A percentile compares a stretch with the other conserved stretches of the same genome.
phyloP scores from a whole-genome alignment of 345 rosid genomes.

The Litchi chinensis region DNA sequence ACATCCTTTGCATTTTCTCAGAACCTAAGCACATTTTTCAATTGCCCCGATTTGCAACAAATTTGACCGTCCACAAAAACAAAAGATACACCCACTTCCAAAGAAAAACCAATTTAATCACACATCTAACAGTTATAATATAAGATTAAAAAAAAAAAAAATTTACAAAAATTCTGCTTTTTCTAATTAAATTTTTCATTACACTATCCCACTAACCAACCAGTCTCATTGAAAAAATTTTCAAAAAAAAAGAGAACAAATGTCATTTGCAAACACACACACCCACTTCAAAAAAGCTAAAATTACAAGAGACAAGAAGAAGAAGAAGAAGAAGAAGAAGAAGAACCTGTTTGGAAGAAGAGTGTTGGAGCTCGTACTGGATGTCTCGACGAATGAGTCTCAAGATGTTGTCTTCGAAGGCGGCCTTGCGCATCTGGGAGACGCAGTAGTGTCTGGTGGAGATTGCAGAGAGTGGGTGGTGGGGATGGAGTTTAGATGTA shows the following conservation, averaged over 20 bases:
- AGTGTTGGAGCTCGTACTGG: constrained; percentile 62
- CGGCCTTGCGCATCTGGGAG: constrained; percentile 79
- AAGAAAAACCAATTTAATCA: too few species aligned
- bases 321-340: constrained; percentile 14
- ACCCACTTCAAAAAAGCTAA: neutral
- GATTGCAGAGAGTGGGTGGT: constrained; percentile 17
- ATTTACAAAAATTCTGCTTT: too few species aligned
- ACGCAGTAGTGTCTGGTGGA: constrained; percentile 52
- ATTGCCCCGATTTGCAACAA: neutral
- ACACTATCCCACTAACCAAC: too few species aligned
- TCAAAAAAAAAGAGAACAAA: neutral
- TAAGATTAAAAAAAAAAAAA: too few species aligned
- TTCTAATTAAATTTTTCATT: too few species aligned
- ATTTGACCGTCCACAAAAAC: neutral
- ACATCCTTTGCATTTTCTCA: too few species aligned
- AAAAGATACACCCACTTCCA: too few species aligned
- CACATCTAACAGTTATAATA: too few species aligned
- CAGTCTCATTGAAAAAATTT: too few species aligned
- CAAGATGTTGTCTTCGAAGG: constrained; percentile 63
- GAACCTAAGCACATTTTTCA: too few species aligned
- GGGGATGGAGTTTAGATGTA: neutral
- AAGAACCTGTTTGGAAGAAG: constrained; percentile 47
- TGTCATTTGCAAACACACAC: neutral
- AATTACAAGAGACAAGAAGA: neutral
- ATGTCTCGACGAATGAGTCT: constrained; percentile 67